Percentiles rank a stretch among this genome's conserved stretches.
phyloP scores from a whole-genome alignment of 176 grass and related monocot species.

The Aegilops umbellulata region DNA sequence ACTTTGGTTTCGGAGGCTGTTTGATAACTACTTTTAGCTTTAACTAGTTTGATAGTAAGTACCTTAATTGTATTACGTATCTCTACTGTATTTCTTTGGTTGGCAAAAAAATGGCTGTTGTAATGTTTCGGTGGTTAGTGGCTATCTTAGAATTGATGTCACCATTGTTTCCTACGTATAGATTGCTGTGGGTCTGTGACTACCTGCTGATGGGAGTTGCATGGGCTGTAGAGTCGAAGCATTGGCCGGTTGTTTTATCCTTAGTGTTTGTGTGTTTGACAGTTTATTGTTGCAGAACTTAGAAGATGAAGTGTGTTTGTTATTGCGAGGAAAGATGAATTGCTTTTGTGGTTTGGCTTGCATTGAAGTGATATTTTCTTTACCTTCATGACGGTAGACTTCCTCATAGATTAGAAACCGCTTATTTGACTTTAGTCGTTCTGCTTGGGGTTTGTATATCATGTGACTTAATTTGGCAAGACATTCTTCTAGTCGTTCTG shows the following conservation, averaged over 20 bases:
- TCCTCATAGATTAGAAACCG: background rate
- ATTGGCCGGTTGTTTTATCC: background rate
- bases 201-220: background rate
- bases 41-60: background rate
- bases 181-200: background rate
- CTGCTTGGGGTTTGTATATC: background rate
- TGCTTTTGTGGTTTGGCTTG: background rate
- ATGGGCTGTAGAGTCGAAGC: background rate
- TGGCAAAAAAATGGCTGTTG: background rate
- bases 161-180: background rate
- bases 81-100: background rate
- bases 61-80: background rate
- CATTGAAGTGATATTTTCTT: slow-evolving; percentile 3
- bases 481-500: background rate
- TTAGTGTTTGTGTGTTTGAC: background rate
- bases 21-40: background rate
- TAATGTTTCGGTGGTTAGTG: background rate
- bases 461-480: background rate
- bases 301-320: background rate
- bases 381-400: background rate
- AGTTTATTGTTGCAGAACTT: background rate
- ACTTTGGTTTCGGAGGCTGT: background rate
- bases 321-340: background rate
- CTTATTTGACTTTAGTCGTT: slow-evolving; percentile 2
- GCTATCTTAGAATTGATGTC: background rate